Percentiles rank a stretch among this genome's conserved stretches.
These are phyloP conservation scores for Blastosporella zonata DNA, from an alignment of 1,284 basidiomycete species.

Conservation along the genomic window DNA sequence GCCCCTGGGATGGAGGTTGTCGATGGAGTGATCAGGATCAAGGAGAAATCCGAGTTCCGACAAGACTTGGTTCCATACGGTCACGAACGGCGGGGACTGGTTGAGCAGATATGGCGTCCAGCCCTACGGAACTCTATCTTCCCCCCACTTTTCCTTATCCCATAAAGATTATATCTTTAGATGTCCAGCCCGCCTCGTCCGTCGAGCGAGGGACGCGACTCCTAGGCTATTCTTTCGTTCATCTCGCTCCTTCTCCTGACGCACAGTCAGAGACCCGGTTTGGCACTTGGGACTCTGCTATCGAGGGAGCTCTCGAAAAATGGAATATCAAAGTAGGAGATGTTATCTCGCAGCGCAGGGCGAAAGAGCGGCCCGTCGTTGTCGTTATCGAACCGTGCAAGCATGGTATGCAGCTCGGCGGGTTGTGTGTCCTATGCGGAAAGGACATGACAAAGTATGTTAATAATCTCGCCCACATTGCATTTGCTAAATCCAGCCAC, in stretches of 20 bases:
- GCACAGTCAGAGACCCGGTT: constrained; percentile 65
- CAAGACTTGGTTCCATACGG: constrained; percentile 18
- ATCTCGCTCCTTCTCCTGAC: constrained; percentile 40
- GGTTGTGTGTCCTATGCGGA: constrained; percentile 91
- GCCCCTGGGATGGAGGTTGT: too few relatives aligned
- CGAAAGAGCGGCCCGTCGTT: constrained; percentile 57
- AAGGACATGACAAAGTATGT: constrained; percentile 89
- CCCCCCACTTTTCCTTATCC: constrained; percentile 76
- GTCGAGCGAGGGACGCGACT: constrained; percentile 72
- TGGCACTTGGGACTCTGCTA: constrained; percentile 83
- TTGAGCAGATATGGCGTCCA: constrained; percentile 39
- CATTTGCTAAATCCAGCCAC: constrained; percentile 10
- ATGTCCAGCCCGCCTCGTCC: constrained; percentile 40
- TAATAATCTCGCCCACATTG: constrained; percentile 5
- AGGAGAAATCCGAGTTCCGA: constrained; percentile 19
- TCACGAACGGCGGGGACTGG: constrained; percentile 20
- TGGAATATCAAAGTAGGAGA: constrained; percentile 67
- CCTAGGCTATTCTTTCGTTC: constrained; percentile 76
- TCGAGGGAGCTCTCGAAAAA: constrained; percentile 68
- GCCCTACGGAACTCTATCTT: constrained; percentile 64
- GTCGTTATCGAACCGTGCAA: constrained; percentile 84
- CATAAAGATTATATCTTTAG: constrained; percentile 69
- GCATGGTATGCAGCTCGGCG: constrained; percentile 89
- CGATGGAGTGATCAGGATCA: constrained; percentile 1
- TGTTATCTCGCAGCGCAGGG: constrained; percentile 52